phyloP scores from a whole-genome alignment of 176 grass and related monocot genomes.

The Stipa capillata region DNA sequence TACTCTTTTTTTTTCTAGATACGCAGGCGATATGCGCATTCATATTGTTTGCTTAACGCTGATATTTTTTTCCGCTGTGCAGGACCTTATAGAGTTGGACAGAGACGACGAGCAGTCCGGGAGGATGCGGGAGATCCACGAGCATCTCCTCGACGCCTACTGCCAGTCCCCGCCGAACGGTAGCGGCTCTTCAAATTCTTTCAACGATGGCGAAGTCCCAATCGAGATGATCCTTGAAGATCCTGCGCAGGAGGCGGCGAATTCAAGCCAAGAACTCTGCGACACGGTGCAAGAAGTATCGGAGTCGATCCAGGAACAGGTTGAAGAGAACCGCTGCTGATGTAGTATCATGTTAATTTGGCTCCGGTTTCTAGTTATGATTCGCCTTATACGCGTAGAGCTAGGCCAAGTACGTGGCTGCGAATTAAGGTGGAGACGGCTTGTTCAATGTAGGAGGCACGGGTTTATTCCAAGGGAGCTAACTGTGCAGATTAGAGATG shows the following conservation, averaged over 20 bases:
- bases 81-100: conserved; percentile 92
- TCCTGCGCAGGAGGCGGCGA: conserved; percentile 27
- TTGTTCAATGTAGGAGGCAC: not conserved
- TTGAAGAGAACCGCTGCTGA: not conserved
- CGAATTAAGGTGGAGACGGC: not conserved
- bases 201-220: not conserved
- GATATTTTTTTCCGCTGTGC: too few relatives aligned
- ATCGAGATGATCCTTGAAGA: conserved; percentile 22
- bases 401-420: not conserved
- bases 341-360: not conserved
- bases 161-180: conserved; percentile 23
- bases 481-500: not conserved
- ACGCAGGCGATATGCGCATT: too few relatives aligned
- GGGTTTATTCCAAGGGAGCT: not conserved
- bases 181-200: not conserved
- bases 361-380: not conserved
- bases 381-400: not conserved
- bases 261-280: conserved; percentile 37
- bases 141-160: conserved; percentile 71
- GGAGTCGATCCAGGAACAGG: conserved; percentile 10
- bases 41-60: too few relatives aligned
- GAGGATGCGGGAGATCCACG: conserved; percentile 76
- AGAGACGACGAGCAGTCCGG: conserved; percentile 75
- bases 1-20: too few relatives aligned
- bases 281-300: conserved; percentile 37